A percentile compares a stretch with the other conserved stretches of the same genome.
These are phyloP conservation scores for Xylaria flabelliformis DNA, from an alignment of 495 filamentous ascomycete genomes.

Conservation along the genomic window DNA sequence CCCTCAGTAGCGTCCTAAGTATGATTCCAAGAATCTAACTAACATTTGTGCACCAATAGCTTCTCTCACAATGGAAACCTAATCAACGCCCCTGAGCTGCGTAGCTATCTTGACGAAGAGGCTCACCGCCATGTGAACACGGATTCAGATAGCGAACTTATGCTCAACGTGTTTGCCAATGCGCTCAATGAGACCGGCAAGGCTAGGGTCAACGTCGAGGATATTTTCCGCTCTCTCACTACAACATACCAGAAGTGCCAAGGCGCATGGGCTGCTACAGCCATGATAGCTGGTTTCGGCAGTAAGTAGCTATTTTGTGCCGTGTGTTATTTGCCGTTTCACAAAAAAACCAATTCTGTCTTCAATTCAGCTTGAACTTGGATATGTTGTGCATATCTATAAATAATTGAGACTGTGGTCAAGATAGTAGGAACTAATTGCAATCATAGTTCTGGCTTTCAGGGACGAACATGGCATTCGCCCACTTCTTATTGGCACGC, in stretches of 20 bases:
- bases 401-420: background rate
- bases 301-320: slow-evolving; percentile 14
- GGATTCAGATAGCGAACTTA: slow-evolving; percentile 91
- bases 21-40: background rate
- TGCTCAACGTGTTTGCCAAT: slow-evolving; percentile 94
- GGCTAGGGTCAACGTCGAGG: slow-evolving; percentile 88
- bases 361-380: background rate
- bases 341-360: background rate
- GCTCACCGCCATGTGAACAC: slow-evolving; percentile 97
- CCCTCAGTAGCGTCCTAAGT: background rate
- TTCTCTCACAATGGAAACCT: slow-evolving; percentile 82
- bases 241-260: slow-evolving; percentile 79
- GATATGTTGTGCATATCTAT: background rate
- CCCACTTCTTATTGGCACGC: slow-evolving; percentile 81
- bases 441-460: slow-evolving; percentile 19
- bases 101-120: slow-evolving; percentile 79
- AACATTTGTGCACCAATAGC: slow-evolving; percentile 3
- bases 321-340: background rate
- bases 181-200: slow-evolving; percentile 96
- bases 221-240: slow-evolving; percentile 80
- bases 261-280: slow-evolving; percentile 79
- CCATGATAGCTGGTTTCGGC: slow-evolving; percentile 92
- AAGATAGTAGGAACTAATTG: background rate
- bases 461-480: slow-evolving; percentile 90
- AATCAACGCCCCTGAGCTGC: slow-evolving; percentile 87